Percentiles rank a stretch among this genome's conserved stretches.
These are phyloP conservation scores for Cystofilobasidium macerans DNA, from an alignment of 768 basidiomycete species.

Conservation along the genomic window DNA sequence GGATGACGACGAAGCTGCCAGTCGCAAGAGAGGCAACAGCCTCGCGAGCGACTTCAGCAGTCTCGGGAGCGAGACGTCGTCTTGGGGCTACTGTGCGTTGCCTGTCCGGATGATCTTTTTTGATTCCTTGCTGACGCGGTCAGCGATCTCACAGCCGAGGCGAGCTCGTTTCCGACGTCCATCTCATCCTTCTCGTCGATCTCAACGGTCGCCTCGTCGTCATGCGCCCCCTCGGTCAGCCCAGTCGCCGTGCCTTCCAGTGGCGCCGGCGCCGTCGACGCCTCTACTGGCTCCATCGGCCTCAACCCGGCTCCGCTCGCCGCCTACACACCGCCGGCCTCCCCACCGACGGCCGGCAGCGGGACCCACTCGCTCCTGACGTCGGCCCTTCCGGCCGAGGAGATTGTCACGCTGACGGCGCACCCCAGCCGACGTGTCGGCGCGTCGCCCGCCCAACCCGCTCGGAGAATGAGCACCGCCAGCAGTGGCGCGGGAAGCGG, in stretches of 20 bases:
- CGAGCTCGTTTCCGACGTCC: conserved; percentile 28
- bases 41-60: conserved; percentile 5
- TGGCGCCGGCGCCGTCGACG: neutral
- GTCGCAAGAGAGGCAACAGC: neutral
- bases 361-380: neutral
- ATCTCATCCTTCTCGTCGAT: conserved; percentile 26
- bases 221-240: neutral
- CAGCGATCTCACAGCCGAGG: conserved; percentile 5
- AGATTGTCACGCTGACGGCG: conserved; percentile 14
- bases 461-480: conserved; percentile 21
- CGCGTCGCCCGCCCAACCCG: neutral
- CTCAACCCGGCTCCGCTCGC: neutral
- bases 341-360: neutral
- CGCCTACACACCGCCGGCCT: neutral
- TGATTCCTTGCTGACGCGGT: conserved; percentile 31
- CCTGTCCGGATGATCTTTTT: conserved; percentile 29
- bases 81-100: conserved; percentile 35
- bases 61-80: neutral
- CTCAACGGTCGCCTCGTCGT: neutral
- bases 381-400: conserved; percentile 6
- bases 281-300: neutral
- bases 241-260: too few relatives aligned
- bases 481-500: neutral
- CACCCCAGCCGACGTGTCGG: neutral
- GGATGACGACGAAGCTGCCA: too few relatives aligned